Evolutionary conservation across 768 basidiomycete genomes (phyloP), one percentile per base, ranked within the genome.

Genomic region (Lactarius sp.): DNA sequence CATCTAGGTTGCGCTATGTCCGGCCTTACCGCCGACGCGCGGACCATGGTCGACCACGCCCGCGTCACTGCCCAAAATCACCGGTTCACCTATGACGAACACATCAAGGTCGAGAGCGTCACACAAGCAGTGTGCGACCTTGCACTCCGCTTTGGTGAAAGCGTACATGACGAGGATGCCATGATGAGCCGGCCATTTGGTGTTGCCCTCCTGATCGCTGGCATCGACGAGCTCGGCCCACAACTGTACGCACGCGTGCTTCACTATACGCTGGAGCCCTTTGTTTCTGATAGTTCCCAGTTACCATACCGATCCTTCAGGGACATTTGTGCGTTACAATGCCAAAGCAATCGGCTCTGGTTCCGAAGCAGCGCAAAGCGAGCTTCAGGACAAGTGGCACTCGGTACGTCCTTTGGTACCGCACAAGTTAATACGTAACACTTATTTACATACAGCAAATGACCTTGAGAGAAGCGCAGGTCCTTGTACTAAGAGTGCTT

Each of bases 171-270:
- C 73, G 96, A 97, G 76, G 96, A 97, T 73, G 96, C 95, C 4
- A 88, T 96, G 88, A 98, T 98, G 96, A 97, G 94, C 77, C 82
- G 97, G 70, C 97, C 97, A 57, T 99, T 99, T 77, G 97, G 97
- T 70, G 97, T 99, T 37, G 97, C 97, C 6, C 78, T 99, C 68
- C 77, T 98, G 70, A 95, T 99, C 77, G 97, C 94, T n/a, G 97
- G 97, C 22, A 83, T 94, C 66, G 96, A 99, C 72, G 94, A 98
- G 76, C 78, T 88, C 56, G 97, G 97, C 8, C 96, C 96, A 44
- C 96, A 98, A 76, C 76, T 99, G 94, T 97, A 72, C 71, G 90
- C 71, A 90, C 71, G 90, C 71, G 90, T 79, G 34, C 31, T 56
- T n/a, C 37, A 41, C 16, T 20, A 39, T 33, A n/a, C 22, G 1